A percentile compares a stretch with the other conserved stretches of the same genome.
Evolutionary conservation across 192 early-diverging fungal genomes (phyloP).

Genomic region (Entomortierella beljakovae): DNA sequence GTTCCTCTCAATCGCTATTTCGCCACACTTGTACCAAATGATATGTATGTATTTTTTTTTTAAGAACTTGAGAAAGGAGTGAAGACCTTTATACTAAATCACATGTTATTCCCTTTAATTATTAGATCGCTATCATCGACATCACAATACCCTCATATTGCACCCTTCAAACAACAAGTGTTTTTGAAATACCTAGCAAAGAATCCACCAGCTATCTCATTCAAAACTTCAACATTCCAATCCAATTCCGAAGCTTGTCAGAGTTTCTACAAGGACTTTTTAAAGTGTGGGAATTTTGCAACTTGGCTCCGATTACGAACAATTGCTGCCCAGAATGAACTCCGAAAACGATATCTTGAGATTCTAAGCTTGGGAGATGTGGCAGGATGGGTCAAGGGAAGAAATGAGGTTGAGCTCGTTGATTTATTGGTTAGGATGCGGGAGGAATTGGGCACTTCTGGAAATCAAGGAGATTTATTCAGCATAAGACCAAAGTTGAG

Average conservation of each 20-base stretch:
- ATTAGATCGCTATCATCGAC: slow-evolving; percentile 40
- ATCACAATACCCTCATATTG: slow-evolving; percentile 34
- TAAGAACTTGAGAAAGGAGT: too few relatives aligned
- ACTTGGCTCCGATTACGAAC: slow-evolving; percentile 92
- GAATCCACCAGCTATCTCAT: slow-evolving; percentile 55
- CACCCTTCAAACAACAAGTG: slow-evolving; percentile 45
- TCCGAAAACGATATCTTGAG: slow-evolving; percentile 80
- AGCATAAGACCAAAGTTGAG: slow-evolving; percentile 12
- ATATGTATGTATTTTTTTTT: slow-evolving; percentile 57
- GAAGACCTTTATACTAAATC: too few relatives aligned
- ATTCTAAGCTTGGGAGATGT: slow-evolving; percentile 74
- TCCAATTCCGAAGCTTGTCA: slow-evolving; percentile 68
- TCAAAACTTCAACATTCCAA: slow-evolving; percentile 62
- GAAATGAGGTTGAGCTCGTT: slow-evolving; percentile 74
- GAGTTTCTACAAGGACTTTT: slow-evolving; percentile 89
- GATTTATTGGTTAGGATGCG: slow-evolving; percentile 74
- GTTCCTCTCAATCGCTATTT: slow-evolving; percentile 97
- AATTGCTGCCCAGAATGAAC: slow-evolving; percentile 81
- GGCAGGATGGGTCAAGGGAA: slow-evolving; percentile 60
- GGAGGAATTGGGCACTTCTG: slow-evolving; percentile 69
- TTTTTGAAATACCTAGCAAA: slow-evolving; percentile 58
- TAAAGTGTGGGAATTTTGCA: slow-evolving; percentile 96
- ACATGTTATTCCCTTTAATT: background rate
- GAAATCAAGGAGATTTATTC: slow-evolving; percentile 15
- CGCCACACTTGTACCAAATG: slow-evolving; percentile 81